Conservation (phyloP, 192 early-diverging fungal genomes). For the Piromyces finnis region DNA sequence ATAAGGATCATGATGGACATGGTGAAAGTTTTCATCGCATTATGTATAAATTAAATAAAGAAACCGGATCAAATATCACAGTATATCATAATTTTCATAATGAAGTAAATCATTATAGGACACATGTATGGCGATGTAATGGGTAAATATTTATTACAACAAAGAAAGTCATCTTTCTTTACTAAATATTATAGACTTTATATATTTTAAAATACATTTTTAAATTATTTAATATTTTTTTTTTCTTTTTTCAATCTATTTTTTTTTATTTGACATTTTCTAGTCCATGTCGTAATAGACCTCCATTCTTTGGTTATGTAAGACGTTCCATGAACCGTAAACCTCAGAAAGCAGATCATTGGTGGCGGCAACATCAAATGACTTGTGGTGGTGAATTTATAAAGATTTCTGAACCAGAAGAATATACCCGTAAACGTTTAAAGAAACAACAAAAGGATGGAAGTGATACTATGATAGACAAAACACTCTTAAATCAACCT, state of each 20-base stretch:
- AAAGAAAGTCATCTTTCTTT: no score
- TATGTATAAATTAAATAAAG: constrained; percentile 28
- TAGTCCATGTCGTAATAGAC: constrained; percentile 22
- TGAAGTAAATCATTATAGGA: constrained; percentile 43
- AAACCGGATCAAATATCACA: constrained; percentile 28
- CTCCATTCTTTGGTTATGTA: constrained; percentile 41
- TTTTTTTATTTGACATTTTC: no score
- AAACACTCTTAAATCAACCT: background rate
- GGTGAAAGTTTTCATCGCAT: constrained; percentile 32
- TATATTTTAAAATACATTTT: no score
- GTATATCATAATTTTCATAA: constrained; percentile 52
- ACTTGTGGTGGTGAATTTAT: constrained; percentile 42
- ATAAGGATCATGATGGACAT: constrained; percentile 36
- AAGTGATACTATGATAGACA: background rate
- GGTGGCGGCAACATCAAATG: constrained; percentile 36
- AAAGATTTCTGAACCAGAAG: constrained; percentile 37
- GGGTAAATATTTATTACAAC: background rate
- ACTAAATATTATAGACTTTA: no score
- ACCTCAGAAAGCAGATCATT: constrained; percentile 46
- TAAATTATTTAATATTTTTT: no score
- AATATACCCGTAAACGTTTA: background rate
- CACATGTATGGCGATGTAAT: constrained; percentile 46
- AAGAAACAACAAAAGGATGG: background rate
- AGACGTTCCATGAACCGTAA: constrained; percentile 43
- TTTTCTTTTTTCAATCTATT: no score